Evolutionary conservation across 805 yeast genomes (phyloP), one percentile per base, ranked within the genome.

Genomic region (Yarrowia sp.): DNA sequence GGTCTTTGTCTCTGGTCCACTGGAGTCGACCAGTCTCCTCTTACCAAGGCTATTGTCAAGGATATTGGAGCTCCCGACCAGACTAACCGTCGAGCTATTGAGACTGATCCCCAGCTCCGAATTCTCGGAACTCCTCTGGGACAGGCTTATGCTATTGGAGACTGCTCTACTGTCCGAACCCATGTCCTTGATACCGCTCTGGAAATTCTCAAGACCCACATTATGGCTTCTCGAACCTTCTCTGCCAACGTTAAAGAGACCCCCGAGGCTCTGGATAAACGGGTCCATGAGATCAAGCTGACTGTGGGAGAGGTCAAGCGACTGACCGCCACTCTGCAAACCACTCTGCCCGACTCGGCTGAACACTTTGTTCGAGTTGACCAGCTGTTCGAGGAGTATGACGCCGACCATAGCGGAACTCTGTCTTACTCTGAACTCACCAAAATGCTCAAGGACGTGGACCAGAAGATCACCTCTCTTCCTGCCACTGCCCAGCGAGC

Each of bases 401-500:
- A 85, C 68, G 65, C 70, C 3, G 76, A 76, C 28, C 74, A 76
- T 2, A 71, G 81, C 2, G 89, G 88, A 17, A 76, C 79, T n/a
- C 74, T 87, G 59, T 77, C 80, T 17, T 81, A 84, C 68, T 78
- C 79, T 54, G 86, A 86, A 67, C 77, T 86, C 35, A 76, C 82
- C 30, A 74, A 76, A 14, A 71, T 85, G 67, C 74, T 86, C 67
- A 77, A 80, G 64, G 84, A 82, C 64, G 81, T 85, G 28, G 89
- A 86, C 71, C 79, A 84, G 17, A 83, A 84, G 73, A 84, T 86
- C 66, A 85, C 89, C 5, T 83, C 89, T 2, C 74, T 86, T 68
- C 90, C 91, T 4, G 89, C 90, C 9, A 86, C 90, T 10, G 90
- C 90, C 10, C 91, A 86, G 77, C 80, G 90, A 66, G 90, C 90